Percentiles rank a stretch among this genome's conserved stretches.
Conservation (phyloP, 805 yeast genomes). For the Kodamaea neixiangensis region DNA sequence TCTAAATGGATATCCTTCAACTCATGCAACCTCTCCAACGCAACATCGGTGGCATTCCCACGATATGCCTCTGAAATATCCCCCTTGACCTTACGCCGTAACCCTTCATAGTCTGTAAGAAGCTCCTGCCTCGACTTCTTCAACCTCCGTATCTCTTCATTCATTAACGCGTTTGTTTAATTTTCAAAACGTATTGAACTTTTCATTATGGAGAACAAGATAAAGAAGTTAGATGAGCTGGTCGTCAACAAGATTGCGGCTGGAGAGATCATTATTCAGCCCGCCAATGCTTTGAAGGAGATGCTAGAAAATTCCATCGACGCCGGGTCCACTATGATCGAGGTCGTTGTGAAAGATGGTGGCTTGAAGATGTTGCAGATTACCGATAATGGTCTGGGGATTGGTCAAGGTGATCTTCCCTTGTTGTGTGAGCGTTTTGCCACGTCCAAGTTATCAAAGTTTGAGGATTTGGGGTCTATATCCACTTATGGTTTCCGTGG, state of each 20-base stretch:
- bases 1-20: conserved; percentile 49
- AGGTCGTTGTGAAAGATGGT: conserved; percentile 85
- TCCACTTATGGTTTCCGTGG: conserved; percentile 94
- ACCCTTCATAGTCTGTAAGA: conserved; percentile 28
- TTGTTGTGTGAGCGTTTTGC: conserved; percentile 91
- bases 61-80: conserved; percentile 55
- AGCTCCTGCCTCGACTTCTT: conserved; percentile 13
- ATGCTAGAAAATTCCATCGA: conserved; percentile 90
- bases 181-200: background rate
- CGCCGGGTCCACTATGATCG: conserved; percentile 74
- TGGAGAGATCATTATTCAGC: conserved; percentile 92
- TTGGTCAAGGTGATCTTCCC: conserved; percentile 66
- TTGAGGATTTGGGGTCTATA: conserved; percentile 72
- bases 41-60: conserved; percentile 57
- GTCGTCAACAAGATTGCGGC: conserved; percentile 95
- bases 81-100: conserved; percentile 24
- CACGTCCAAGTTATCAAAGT: conserved; percentile 75
- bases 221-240: conserved; percentile 54
- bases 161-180: background rate
- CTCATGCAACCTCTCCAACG: conserved; percentile 44
- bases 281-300: conserved; percentile 93
- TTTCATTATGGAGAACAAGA: background rate
- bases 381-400: conserved; percentile 88
- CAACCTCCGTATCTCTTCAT: background rate
- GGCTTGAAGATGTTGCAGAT: conserved; percentile 86